A percentile compares a stretch with the other conserved stretches of the same genome.
These are phyloP conservation scores for Aquilaria malaccensis DNA, from an alignment of 345 rosid species.

Conservation along the genomic window DNA sequence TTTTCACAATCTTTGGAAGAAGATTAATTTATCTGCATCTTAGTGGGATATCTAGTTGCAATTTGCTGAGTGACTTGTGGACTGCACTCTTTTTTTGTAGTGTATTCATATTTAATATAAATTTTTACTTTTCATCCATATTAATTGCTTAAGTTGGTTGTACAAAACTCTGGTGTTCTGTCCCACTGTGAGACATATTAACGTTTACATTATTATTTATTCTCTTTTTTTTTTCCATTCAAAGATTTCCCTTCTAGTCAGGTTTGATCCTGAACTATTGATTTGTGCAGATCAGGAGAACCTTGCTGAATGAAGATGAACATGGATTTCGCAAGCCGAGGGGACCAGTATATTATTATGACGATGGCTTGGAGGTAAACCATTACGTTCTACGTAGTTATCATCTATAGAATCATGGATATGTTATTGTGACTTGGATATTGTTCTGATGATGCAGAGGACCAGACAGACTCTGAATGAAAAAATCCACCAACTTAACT, in stretches of 20 bases:
- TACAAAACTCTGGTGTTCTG: no score
- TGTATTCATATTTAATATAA: no score
- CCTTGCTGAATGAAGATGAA: conserved; percentile 73
- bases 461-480: conserved; percentile 81
- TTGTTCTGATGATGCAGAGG: conserved; percentile 36
- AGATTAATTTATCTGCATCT: no score
- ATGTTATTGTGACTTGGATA: not conserved
- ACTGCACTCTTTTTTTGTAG: no score
- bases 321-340: conserved; percentile 63
- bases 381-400: not conserved
- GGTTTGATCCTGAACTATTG: conserved; percentile 4
- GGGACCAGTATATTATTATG: conserved; percentile 71
- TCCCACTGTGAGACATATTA: no score
- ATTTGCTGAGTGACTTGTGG: no score
- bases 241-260: not conserved
- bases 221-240: no score
- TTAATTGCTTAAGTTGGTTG: no score
- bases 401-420: not conserved
- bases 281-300: conserved; percentile 60
- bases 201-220: no score
- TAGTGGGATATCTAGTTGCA: no score
- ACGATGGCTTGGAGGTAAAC: conserved; percentile 78
- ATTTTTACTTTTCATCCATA: no score
- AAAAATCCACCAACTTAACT: conserved; percentile 81
- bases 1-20: no score